These are phyloP conservation scores for Apiotrichum domesticum DNA, from an alignment of 1,284 basidiomycete genomes.

Conservation along the genomic window DNA sequence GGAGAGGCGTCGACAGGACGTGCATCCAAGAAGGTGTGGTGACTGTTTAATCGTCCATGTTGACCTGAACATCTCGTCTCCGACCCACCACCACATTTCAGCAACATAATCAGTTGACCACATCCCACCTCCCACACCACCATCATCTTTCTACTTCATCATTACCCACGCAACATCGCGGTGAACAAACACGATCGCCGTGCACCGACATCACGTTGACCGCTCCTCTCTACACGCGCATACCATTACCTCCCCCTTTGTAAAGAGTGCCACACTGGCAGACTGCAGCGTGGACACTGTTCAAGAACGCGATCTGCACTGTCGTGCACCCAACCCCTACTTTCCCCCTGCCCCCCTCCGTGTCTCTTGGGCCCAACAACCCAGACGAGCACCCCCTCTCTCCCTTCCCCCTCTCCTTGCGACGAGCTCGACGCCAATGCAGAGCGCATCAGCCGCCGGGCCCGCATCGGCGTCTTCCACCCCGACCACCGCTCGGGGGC, in stretches of 20 bases:
- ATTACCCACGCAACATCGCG: no score
- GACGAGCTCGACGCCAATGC: neutral
- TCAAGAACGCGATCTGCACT: neutral
- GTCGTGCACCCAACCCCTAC: neutral
- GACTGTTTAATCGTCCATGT: no score
- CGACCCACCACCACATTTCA: no score
- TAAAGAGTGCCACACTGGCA: neutral
- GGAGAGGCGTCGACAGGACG: no score
- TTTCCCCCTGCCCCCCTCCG: no score
- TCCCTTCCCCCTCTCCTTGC: neutral
- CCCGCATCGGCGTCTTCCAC: constrained; percentile 4
- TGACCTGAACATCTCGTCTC: no score
- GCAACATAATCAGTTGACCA: no score
- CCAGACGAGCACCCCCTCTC: neutral
- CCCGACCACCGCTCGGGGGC: neutral
- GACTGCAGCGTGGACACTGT: neutral
- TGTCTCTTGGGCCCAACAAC: neutral
- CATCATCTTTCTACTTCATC: no score
- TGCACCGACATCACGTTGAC: no score
- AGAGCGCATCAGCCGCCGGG: neutral
- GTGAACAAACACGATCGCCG: no score
- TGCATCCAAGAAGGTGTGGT: no score
- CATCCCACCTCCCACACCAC: no score
- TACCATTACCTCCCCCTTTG: neutral
- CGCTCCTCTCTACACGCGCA: neutral